These are phyloP conservation scores for Ramularia endophylla DNA, from an alignment of 2,329 filamentous ascomycete species.

Conservation along the genomic window DNA sequence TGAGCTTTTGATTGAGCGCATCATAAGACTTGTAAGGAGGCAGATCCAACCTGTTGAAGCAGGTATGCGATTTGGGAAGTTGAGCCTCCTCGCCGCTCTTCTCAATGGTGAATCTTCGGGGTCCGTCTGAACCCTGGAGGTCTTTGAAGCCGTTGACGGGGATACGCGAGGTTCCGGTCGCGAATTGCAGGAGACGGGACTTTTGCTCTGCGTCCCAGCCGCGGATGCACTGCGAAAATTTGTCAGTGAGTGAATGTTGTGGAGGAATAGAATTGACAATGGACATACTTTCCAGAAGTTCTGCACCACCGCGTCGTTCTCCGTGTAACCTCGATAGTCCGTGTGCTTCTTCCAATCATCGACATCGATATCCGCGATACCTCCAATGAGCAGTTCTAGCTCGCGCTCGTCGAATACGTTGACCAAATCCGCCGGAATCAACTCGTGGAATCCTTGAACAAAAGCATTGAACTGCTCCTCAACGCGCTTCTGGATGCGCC, in stretches of 20 bases:
- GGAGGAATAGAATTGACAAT: not conserved
- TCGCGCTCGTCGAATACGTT: conserved; percentile 99
- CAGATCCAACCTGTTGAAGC: conserved; percentile 95
- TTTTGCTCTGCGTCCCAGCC: conserved; percentile 99
- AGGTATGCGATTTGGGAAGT: conserved; percentile 94
- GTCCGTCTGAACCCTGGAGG: conserved; percentile 92
- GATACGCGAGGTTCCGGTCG: conserved; percentile 94
- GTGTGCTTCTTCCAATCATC: conserved; percentile 99
- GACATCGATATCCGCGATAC: conserved; percentile 99
- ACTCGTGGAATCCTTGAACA: conserved; percentile 93
- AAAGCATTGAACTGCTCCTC: conserved; percentile 98
- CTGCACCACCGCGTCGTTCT: conserved; percentile 93
- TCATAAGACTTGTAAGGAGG: conserved; percentile 90
- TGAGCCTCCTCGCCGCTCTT: conserved; percentile 90
- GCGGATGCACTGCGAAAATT: conserved; percentile 59
- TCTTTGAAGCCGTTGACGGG: conserved; percentile 99
- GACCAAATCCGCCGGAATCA: conserved; percentile 92
- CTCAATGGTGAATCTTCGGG: conserved; percentile 93
- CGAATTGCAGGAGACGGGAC: conserved; percentile 90
- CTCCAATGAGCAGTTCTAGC: conserved; percentile 90
- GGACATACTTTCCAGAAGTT: conserved; percentile 85
- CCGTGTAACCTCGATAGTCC: conserved; percentile 96
- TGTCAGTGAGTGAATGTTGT: conserved; percentile 13
- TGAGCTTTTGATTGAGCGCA: conserved; percentile 78
- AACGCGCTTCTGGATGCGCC: conserved; percentile 98